Evolutionary conservation across 2,329 filamentous ascomycete species (phyloP), one percentile per base, ranked within the genome.

Genomic region (Cordyceps javanica): DNA sequence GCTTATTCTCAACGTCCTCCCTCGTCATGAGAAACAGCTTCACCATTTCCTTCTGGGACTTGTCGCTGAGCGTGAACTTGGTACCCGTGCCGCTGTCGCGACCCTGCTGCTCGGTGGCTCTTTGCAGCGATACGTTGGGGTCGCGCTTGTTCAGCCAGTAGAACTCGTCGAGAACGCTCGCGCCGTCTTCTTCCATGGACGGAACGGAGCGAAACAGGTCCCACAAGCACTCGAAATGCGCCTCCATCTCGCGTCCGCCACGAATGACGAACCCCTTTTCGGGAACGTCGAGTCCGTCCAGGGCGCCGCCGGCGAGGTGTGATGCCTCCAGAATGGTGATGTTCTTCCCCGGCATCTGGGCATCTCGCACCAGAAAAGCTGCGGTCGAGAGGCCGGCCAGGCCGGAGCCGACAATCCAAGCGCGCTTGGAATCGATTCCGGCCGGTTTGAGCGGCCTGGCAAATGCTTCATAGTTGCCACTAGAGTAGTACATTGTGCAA

Each of bases 261-360:
- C 68, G 67, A 45, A 67, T 70, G 51, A 71, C 63, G 55, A 72
- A 72, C 0, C 70, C 61, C 26, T 63, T 63, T 6, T 61, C 60
- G 16, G 61, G 51, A 11, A 62, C 54, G 30, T 54, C 38, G 19
- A 60, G 51, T 23, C 61, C 56, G 30, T 62, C 56, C 55, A 62
- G 62, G 80, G 73, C 13, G 72, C 61, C 4, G 19, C 39, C 39
- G 14, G 39, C 21, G 13, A 25, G 19, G 5, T 23, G 39, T 21
- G 39, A 25, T 13, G 19, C 19, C 39, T 42, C 39, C 39, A 42
- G 5, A 42, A 42, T 42, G 11, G 39, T 42, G 21, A 42, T 42
- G 19, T 42, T 42, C 23, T 25, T 11, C 13, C 39, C 39, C 14
- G 21, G 39, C 39, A 42, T 42, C 23, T 25, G 39, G 39, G 21